Conservation (phyloP, 2,329 filamentous ascomycete species). For the Tolypocladium ovalisporum region DNA sequence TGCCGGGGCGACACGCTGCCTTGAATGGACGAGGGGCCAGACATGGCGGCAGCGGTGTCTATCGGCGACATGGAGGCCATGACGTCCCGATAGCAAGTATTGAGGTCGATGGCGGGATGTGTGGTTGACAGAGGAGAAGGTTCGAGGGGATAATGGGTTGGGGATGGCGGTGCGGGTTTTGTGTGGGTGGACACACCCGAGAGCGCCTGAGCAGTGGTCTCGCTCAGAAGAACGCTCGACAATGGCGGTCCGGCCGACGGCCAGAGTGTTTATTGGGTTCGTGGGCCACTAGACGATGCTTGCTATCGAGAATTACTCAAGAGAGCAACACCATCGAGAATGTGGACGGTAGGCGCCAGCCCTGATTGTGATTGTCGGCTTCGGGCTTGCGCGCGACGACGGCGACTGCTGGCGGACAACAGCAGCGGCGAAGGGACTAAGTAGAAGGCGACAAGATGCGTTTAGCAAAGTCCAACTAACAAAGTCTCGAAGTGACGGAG, state of each 20-base stretch:
- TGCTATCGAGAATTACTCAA: constrained; percentile 11
- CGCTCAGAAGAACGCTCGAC: constrained; percentile 13
- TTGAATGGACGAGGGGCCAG: constrained; percentile 26
- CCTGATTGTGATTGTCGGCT: constrained; percentile 8
- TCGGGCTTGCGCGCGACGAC: constrained; percentile 19
- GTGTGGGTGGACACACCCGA: constrained; percentile 14
- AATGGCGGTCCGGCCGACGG: constrained; percentile 12
- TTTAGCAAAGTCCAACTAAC: constrained; percentile 4
- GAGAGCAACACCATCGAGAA: constrained; percentile 16
- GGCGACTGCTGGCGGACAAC: constrained; percentile 2
- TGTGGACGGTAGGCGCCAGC: constrained; percentile 23
- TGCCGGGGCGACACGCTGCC: constrained; percentile 37
- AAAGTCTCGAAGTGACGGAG: neutral
- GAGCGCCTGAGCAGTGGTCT: constrained; percentile 10
- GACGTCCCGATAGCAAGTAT: constrained; percentile 7
- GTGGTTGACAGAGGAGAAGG: constrained; percentile 10
- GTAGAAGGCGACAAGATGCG: neutral
- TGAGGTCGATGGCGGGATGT: constrained; percentile 7
- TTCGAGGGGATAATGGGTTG: constrained; percentile 8
- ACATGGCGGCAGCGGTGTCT: constrained; percentile 20
- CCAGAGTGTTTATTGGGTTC: constrained; percentile 9
- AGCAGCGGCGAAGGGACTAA: constrained; percentile 9
- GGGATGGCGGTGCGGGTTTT: constrained; percentile 21
- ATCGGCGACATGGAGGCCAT: constrained; percentile 39
- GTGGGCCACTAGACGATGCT: constrained; percentile 7